phyloP scores from a whole-genome alignment of 306 rosid species.

The Purshia tridentata region DNA sequence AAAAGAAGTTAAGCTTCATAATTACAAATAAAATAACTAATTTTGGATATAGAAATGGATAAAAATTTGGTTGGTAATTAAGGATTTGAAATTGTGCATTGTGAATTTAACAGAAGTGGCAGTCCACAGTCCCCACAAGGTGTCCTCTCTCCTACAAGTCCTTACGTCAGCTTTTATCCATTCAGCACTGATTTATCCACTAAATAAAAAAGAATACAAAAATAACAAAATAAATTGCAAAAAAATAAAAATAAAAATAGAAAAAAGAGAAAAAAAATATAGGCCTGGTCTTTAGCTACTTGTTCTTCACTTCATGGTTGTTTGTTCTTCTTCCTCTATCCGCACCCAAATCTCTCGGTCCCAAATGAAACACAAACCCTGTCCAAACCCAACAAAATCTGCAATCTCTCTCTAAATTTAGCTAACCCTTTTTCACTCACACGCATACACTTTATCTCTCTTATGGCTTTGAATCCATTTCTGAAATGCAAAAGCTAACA shows the following conservation, averaged over 20 bases:
- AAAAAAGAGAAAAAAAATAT: conserved; percentile 7
- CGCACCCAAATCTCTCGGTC: conserved; percentile 57
- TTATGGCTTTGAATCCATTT: conserved; percentile 18
- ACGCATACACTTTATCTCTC: background rate
- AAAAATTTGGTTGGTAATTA: background rate
- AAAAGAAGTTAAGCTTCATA: too few relatives aligned
- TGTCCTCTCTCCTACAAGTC: conserved; percentile 29
- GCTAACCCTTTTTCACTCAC: background rate
- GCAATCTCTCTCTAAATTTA: conserved; percentile 19
- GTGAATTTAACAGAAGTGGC: background rate
- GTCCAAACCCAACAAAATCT: conserved; percentile 27
- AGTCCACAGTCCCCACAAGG: background rate
- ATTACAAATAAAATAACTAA: background rate
- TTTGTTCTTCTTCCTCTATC: conserved; percentile 42
- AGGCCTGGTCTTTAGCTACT: conserved; percentile 23
- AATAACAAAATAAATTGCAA: background rate
- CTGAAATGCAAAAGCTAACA: background rate
- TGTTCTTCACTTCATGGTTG: conserved; percentile 24
- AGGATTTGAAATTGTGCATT: background rate
- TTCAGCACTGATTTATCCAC: conserved; percentile 41
- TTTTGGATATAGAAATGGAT: conserved; percentile 7
- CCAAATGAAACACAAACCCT: conserved; percentile 30
- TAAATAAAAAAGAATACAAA: background rate
- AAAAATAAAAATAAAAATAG: background rate
- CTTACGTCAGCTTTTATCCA: conserved; percentile 57